A percentile compares a stretch with the other conserved stretches of the same genome.
Evolutionary conservation across 306 rosid genomes (phyloP).

Genomic region (Pterocarpus macrocarpus): DNA sequence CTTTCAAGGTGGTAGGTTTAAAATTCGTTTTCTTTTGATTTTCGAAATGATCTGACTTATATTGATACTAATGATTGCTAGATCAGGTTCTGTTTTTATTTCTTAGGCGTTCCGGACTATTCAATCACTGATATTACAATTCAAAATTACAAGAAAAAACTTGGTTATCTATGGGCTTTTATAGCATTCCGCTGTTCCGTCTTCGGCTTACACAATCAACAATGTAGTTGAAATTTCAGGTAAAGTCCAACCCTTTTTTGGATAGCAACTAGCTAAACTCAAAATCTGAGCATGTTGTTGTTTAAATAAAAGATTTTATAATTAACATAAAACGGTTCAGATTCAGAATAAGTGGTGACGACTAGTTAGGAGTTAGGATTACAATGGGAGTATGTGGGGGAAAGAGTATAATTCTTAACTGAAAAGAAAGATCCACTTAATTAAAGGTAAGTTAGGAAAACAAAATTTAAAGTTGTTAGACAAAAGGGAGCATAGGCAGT

Average conservation of each 20-base stretch:
- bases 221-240: neutral
- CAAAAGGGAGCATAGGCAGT: neutral
- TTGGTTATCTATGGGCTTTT: neutral
- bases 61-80: no score
- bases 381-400: no score
- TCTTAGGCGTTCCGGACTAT: neutral
- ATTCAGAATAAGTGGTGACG: no score
- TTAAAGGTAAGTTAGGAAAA: neutral
- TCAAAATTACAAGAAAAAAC: neutral
- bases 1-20: no score
- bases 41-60: no score
- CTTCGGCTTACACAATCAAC: neutral
- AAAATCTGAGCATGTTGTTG: no score
- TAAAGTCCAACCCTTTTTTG: no score
- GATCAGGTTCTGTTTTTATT: neutral
- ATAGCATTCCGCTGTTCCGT: slow-evolving; percentile 3
- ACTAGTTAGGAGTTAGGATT: no score
- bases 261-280: no score
- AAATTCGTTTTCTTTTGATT: no score
- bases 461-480: neutral
- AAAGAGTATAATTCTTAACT: neutral
- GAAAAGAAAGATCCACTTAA: neutral
- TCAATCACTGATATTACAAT: neutral
- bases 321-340: no score
- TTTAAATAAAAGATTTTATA: no score